Conservation (phyloP, 352 stramenopile genomes). For the Halophytophthora batemanensis region DNA sequence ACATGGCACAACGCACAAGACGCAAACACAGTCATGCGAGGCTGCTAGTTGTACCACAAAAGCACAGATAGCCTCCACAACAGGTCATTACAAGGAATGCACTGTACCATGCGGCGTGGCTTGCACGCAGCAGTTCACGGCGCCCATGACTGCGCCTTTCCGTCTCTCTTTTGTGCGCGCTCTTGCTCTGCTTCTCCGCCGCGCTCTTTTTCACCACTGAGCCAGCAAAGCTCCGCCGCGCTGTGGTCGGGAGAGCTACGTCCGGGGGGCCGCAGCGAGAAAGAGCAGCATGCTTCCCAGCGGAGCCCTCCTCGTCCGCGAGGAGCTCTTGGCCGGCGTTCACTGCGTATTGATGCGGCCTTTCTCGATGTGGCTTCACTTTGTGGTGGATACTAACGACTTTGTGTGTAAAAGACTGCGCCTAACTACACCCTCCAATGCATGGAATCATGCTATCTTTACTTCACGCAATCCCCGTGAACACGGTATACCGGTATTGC, state of each 20-base stretch:
- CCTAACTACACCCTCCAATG: too few species aligned
- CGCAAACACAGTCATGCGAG: background rate
- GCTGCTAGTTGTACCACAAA: background rate
- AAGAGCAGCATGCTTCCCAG: slow-evolving; percentile 16
- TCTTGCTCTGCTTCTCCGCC: slow-evolving; percentile 11
- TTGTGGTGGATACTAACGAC: slow-evolving; percentile 2
- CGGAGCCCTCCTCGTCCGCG: slow-evolving; percentile 4
- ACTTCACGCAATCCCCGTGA: too few species aligned
- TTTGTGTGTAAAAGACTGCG: too few species aligned
- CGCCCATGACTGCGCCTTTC: slow-evolving; percentile 18
- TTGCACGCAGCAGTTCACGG: slow-evolving; percentile 39
- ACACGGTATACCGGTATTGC: slow-evolving; percentile 4
- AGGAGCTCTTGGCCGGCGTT: slow-evolving; percentile 11
- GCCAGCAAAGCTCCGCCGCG: background rate
- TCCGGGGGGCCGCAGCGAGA: slow-evolving; percentile 10
- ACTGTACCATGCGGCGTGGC: slow-evolving; percentile 22
- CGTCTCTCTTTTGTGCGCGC: background rate
- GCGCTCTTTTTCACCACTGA: slow-evolving; percentile 18
- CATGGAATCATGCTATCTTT: too few species aligned
- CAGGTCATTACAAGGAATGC: background rate
- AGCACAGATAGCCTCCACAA: slow-evolving; percentile 1
- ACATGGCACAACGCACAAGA: background rate
- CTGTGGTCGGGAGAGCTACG: slow-evolving; percentile 3
- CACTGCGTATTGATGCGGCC: slow-evolving; percentile 5
- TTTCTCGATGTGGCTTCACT: slow-evolving; percentile 28